Base-by-base conservation (phyloP, 108 stramenopile genomes). In the Fistulifera solaris region DNA sequence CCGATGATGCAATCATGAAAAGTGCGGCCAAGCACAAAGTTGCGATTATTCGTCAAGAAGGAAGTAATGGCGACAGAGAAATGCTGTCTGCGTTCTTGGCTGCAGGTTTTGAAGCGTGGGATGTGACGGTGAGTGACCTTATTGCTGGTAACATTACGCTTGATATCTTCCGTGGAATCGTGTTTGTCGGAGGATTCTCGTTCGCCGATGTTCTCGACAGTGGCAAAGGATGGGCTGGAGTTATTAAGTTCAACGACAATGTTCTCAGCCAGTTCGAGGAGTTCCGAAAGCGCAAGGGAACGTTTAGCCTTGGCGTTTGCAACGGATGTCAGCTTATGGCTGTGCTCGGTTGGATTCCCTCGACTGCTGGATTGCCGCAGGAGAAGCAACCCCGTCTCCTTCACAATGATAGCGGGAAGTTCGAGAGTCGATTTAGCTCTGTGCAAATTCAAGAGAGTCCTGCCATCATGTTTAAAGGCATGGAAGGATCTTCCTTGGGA, bases 291-390 rank as follows among this genome's bases (percentile, higher is more conserved):
- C 85, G 96, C 49, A 46, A 60, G 14, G 93, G 97, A 73, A 98
- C 97, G 1, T 99, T 99, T 75, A 94, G 93, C 59, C 80, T 99
- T 17, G 99, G 99, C 38, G 84, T 99, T 10, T 99, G 99, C 73
- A 99, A 98, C 61, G 99, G 99, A 43, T 99, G 99, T 75, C 99
- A 99, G 75, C 92, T 99, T 58, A 92, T 99, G 92, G 96, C 97
- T 1, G 72, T 99, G 39, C 83, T 99, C 16, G 99, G 99, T 16
- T 98, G 97, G 97, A 93, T 99, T 52, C 96, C 97, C 25, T 75
- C 62, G 39, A 60, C 31, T 23, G 78, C 73, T 24, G 88, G 77
- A 40, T 66, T 87, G 38, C 7, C 35, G 4, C 75, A 78, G 16
- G 92, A 90, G 42, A 58, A 64, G 38, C 96, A 97, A 71, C 95